Evolutionary conservation across 2,329 filamentous ascomycete genomes (phyloP).

Genomic region (Sclerotinia minor): DNA sequence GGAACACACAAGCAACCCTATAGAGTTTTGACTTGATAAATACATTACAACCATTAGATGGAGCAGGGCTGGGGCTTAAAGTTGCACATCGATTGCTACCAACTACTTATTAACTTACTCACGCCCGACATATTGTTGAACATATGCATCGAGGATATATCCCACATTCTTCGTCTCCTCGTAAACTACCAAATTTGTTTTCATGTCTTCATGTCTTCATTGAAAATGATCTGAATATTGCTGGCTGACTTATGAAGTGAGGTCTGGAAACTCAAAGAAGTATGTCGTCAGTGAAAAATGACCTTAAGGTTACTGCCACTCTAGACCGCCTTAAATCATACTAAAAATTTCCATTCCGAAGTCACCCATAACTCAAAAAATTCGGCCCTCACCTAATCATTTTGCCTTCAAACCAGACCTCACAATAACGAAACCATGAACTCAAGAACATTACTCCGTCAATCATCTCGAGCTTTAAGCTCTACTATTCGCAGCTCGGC

Average conservation of each 20-base stretch:
- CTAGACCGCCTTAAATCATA: slow-evolving; percentile 10
- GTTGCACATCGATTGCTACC: background rate
- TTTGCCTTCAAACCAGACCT: slow-evolving; percentile 21
- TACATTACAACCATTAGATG: background rate
- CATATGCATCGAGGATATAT: background rate
- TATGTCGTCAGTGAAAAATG: background rate
- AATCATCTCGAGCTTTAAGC: slow-evolving; percentile 46
- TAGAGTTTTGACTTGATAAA: too few species aligned
- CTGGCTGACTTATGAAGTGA: background rate
- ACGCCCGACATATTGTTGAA: too few species aligned
- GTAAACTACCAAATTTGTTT: background rate
- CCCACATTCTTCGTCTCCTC: background rate
- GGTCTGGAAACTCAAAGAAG: background rate
- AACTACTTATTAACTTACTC: too few species aligned
- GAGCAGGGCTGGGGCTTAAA: background rate
- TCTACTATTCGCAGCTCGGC: slow-evolving; percentile 38
- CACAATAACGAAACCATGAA: slow-evolving; percentile 45
- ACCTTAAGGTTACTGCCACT: slow-evolving; percentile 16
- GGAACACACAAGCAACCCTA: background rate
- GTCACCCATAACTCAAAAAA: slow-evolving; percentile 27
- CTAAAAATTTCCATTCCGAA: slow-evolving; percentile 26
- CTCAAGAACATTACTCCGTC: slow-evolving; percentile 52
- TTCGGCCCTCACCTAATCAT: slow-evolving; percentile 6
- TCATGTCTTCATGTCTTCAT: background rate
- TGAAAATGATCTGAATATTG: background rate